Evolutionary conservation across 2,329 filamentous ascomycete species (phyloP).

Genomic region (Pseudocercospora eumusae): DNA sequence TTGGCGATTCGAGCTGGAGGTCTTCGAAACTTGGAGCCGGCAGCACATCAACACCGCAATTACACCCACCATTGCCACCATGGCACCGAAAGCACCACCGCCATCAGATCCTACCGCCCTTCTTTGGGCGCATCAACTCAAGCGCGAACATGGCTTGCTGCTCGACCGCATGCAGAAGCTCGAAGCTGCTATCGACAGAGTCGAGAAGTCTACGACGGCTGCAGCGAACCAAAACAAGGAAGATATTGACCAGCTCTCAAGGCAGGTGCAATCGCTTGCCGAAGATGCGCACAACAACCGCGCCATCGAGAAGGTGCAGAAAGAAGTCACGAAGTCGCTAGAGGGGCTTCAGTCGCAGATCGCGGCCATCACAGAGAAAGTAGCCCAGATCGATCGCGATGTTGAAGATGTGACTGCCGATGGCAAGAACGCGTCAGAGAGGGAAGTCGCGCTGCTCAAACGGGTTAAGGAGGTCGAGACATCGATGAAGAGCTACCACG

Average conservation of each 20-base stretch:
- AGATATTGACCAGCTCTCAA: slow-evolving; percentile 19
- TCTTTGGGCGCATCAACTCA: slow-evolving; percentile 46
- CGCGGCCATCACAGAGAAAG: slow-evolving; percentile 25
- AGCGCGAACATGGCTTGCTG: slow-evolving; percentile 42
- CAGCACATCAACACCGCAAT: background rate
- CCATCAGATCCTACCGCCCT: slow-evolving; percentile 35
- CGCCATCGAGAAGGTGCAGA: slow-evolving; percentile 16
- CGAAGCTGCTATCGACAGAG: slow-evolving; percentile 31
- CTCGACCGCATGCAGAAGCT: slow-evolving; percentile 41
- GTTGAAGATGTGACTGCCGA: slow-evolving; percentile 18
- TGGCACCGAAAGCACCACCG: slow-evolving; percentile 19
- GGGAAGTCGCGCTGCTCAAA: slow-evolving; percentile 30
- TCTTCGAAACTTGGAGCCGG: background rate
- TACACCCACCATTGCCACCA: background rate
- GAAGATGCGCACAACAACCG: background rate
- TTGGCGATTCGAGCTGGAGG: background rate
- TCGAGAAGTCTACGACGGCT: slow-evolving; percentile 14
- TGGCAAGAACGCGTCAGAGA: slow-evolving; percentile 24
- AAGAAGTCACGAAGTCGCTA: slow-evolving; percentile 20
- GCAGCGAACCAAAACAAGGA: slow-evolving; percentile 18
- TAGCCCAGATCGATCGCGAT: slow-evolving; percentile 23
- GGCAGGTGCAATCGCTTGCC: slow-evolving; percentile 24
- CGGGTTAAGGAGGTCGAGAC: slow-evolving; percentile 29
- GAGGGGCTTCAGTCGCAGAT: slow-evolving; percentile 19
- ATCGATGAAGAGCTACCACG: slow-evolving; percentile 25